Evolutionary conservation across 805 yeast genomes (phyloP).

Genomic region (Sugiyamaella valdiviana): DNA sequence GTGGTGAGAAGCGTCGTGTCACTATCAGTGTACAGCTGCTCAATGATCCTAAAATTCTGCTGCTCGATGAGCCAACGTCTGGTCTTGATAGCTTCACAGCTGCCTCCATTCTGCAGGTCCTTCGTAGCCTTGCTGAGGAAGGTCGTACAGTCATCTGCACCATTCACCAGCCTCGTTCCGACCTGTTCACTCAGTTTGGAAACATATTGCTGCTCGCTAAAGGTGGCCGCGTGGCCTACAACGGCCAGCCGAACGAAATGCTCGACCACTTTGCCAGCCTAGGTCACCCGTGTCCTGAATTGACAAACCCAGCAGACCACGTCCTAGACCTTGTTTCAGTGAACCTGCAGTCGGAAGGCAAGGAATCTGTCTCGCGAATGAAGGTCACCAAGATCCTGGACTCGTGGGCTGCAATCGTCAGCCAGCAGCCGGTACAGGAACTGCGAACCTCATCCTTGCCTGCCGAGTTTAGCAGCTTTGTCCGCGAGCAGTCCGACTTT

Average conservation of each 20-base stretch:
- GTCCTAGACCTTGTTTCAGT: constrained; percentile 65
- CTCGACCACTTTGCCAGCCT: constrained; percentile 41
- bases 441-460: constrained; percentile 11
- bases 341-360: constrained; percentile 39
- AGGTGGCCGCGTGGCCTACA: constrained; percentile 65
- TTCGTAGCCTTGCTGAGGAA: constrained; percentile 48
- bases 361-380: constrained; percentile 37
- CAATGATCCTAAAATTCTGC: constrained; percentile 61
- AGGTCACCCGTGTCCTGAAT: constrained; percentile 53
- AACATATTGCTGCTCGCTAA: constrained; percentile 65
- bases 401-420: constrained; percentile 32
- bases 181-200: constrained; percentile 59
- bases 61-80: constrained; percentile 85
- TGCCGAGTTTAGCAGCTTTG: constrained; percentile 28
- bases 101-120: constrained; percentile 53
- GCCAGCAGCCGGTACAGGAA: background rate
- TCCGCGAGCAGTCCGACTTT: constrained; percentile 32
- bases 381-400: constrained; percentile 38
- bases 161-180: constrained; percentile 78
- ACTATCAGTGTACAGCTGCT: constrained; percentile 76
- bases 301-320: constrained; percentile 68
- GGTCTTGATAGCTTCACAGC: constrained; percentile 82
- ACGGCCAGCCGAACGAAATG: constrained; percentile 49
- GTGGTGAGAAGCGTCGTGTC: constrained; percentile 78
- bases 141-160: constrained; percentile 68